Evolutionary conservation across 2,329 filamentous ascomycete genomes (phyloP), one percentile per base, ranked within the genome.

Genomic region (Incumbomyces delicatus): DNA sequence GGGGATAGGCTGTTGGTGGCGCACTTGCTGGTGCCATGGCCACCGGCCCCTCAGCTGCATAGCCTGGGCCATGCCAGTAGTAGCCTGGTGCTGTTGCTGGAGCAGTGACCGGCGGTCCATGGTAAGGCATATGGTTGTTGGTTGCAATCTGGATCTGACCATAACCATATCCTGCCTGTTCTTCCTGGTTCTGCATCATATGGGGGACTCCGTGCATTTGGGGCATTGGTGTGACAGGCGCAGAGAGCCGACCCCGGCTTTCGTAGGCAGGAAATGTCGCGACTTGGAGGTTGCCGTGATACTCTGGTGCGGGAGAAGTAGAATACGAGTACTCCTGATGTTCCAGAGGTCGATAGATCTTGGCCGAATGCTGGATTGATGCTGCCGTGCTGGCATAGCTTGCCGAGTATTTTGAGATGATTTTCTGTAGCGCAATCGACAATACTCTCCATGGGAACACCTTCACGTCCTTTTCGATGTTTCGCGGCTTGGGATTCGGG

Each of bases 391-490:
- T 82, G n/a, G 79, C 78, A 61, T 82, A 83, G 62, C 77, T 82
- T 49, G 79, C 80, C 57, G 79, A 81, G 66, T 96, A 98, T 83
- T 98, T 98, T 60, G 87, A 83, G 63, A 98, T 94, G 60, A 98
- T 96, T 73, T 98, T 98, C 76, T 94, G 94, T 55, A 98, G 75
- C 0, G 92, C 90, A 50, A 81, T 77, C 41, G 79, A 78, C 37
- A 98, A 74, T 50, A 92, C 87, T 66, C 88, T 92, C 92, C 92
- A 98, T 3, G 88, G 84, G 61, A 96, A 98, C 11, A 96, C 92
- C 69, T 98, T 98, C 62, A 98, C 89, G 60, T 96, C 90, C 70
- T 98, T 98, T 71, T 96, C 92, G 54, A 98, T 98, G 61, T 96
- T 95, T 52, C 92, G 78, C 14, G 92, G 92, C 67, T 96, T 96